A percentile compares a stretch with the other conserved stretches of the same genome.
These are phyloP conservation scores for Grosmannia serpens DNA, from an alignment of 2,329 filamentous ascomycete genomes.

Conservation along the genomic window DNA sequence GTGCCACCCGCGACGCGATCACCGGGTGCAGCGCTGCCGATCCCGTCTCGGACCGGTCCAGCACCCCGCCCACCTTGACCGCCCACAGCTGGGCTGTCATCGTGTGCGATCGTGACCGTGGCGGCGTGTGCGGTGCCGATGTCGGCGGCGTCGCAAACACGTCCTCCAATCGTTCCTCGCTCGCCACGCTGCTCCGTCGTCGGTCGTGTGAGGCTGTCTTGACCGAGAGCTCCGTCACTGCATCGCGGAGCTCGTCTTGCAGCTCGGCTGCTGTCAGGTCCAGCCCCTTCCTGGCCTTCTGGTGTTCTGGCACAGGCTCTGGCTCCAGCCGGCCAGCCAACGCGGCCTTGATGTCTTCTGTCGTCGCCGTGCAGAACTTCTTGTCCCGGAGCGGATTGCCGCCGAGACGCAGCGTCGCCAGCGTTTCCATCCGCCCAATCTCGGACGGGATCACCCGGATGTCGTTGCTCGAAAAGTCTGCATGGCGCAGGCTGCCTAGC, in stretches of 20 bases:
- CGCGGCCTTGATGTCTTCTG: constrained; percentile 68
- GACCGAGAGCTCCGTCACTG: constrained; percentile 5
- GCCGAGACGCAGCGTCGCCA: constrained; percentile 64
- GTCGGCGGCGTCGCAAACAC: constrained; percentile 48
- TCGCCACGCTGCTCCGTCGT: constrained; percentile 14
- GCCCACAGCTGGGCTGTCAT: constrained; percentile 38
- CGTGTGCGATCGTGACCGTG: constrained; percentile 36
- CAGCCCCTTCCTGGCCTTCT: not conserved
- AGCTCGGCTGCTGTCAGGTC: not conserved
- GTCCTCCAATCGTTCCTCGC: constrained; percentile 40
- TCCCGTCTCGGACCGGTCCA: constrained; percentile 60
- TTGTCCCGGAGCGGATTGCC: constrained; percentile 88
- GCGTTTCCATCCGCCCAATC: constrained; percentile 66
- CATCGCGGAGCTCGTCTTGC: constrained; percentile 8
- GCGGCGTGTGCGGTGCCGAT: constrained; percentile 38
- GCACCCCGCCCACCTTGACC: constrained; percentile 46
- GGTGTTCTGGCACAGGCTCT: constrained; percentile 21
- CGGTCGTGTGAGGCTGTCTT: not conserved
- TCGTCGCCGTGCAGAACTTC: constrained; percentile 70
- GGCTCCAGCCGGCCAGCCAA: constrained; percentile 57
- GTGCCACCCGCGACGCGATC: constrained; percentile 42
- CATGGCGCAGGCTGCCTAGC: constrained; percentile 58
- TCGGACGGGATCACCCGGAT: constrained; percentile 64
- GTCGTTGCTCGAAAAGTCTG: constrained; percentile 78
- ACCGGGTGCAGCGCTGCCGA: constrained; percentile 48